Conservation (phyloP, 2,329 filamentous ascomycete genomes). For the Aspergillus neotritici region DNA sequence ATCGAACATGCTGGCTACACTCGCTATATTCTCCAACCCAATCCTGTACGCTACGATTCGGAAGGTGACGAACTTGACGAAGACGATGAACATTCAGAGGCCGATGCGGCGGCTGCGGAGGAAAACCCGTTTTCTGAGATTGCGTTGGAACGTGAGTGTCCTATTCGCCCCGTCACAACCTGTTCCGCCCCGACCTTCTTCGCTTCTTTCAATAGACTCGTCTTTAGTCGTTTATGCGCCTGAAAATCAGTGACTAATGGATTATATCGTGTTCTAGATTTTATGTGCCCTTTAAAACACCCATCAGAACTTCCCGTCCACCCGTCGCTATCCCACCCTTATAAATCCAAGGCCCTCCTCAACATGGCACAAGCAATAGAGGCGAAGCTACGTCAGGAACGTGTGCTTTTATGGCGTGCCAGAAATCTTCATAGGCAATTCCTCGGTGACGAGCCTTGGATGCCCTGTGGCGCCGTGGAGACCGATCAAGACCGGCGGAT, state of each 20-base stretch:
- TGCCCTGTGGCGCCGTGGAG: slow-evolving; percentile 51
- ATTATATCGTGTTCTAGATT: slow-evolving; percentile 33
- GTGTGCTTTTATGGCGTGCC: slow-evolving; percentile 51
- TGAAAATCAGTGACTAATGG: too few relatives aligned
- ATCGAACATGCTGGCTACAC: slow-evolving; percentile 59
- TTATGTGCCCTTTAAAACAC: slow-evolving; percentile 58
- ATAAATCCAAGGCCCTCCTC: slow-evolving; percentile 54
- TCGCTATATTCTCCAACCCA: slow-evolving; percentile 54
- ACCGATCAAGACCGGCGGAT: slow-evolving; percentile 46
- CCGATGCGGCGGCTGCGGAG: slow-evolving; percentile 53
- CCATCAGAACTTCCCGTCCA: slow-evolving; percentile 56
- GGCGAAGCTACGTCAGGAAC: slow-evolving; percentile 54
- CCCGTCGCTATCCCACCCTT: slow-evolving; percentile 54
- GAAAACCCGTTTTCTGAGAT: slow-evolving; percentile 59
- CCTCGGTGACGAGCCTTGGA: slow-evolving; percentile 56
- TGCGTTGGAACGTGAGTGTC: slow-evolving; percentile 48
- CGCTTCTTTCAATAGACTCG: not conserved
- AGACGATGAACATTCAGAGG: slow-evolving; percentile 53
- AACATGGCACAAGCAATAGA: slow-evolving; percentile 53
- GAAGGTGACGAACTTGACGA: slow-evolving; percentile 58
- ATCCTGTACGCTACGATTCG: slow-evolving; percentile 57
- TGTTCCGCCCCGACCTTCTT: not conserved
- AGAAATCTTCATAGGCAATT: slow-evolving; percentile 55
- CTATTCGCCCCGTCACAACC: too few relatives aligned
- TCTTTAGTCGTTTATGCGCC: too few relatives aligned